Conservation (phyloP, 2,329 filamentous ascomycete species). For the Fusarium pseudonygamai region DNA sequence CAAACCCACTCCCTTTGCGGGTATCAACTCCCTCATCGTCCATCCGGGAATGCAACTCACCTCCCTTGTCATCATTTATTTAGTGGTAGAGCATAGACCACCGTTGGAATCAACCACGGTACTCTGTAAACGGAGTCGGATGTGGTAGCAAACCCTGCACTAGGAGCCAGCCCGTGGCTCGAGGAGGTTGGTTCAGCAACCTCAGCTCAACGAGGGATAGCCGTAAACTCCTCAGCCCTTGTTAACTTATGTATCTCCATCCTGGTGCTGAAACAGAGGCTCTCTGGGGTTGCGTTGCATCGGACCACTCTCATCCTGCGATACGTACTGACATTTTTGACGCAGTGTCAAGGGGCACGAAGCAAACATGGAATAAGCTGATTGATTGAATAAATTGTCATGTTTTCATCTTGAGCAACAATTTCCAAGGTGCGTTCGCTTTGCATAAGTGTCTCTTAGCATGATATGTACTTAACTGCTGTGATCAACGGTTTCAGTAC, state of each 20-base stretch:
- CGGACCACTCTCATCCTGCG: slow-evolving; percentile 15
- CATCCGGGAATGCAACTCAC: slow-evolving; percentile 26
- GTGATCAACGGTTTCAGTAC: slow-evolving; percentile 18
- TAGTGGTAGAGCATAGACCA: slow-evolving; percentile 35
- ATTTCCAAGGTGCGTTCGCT: slow-evolving; percentile 3
- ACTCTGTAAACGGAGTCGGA: slow-evolving; percentile 12
- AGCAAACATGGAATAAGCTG: slow-evolving; percentile 22
- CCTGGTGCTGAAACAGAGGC: slow-evolving; percentile 44
- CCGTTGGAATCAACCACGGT: slow-evolving; percentile 36
- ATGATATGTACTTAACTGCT: background rate
- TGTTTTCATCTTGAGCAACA: background rate
- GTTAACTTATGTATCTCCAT: slow-evolving; percentile 13
- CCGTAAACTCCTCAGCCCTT: slow-evolving; percentile 15
- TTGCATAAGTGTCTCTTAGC: slow-evolving; percentile 15
- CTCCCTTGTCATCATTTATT: slow-evolving; percentile 26
- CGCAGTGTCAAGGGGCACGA: slow-evolving; percentile 17
- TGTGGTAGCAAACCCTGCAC: slow-evolving; percentile 17
- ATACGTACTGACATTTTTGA: slow-evolving; percentile 22
- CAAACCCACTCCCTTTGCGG: slow-evolving; percentile 15
- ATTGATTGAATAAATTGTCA: background rate
- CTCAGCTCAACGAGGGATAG: slow-evolving; percentile 34
- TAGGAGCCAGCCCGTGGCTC: slow-evolving; percentile 32
- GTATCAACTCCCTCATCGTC: background rate
- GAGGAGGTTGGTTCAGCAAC: slow-evolving; percentile 24
- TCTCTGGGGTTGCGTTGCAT: slow-evolving; percentile 32